Evolutionary conservation across 805 yeast genomes (phyloP).

Genomic region (Myxozyma sirexii): DNA sequence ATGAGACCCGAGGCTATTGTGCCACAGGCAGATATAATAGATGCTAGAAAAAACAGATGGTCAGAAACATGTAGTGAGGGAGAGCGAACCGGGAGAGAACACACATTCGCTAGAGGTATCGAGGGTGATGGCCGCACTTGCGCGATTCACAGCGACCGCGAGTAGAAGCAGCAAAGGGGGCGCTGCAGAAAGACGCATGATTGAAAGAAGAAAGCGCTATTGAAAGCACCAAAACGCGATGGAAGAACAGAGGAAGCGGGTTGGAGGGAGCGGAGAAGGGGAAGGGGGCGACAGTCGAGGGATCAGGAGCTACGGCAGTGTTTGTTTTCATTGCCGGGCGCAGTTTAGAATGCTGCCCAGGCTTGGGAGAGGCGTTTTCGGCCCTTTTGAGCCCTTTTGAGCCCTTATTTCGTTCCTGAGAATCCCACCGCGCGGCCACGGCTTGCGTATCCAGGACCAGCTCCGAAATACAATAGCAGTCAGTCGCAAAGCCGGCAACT

Average conservation of each 20-base stretch:
- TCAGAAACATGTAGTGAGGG: too few relatives aligned
- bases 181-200: neutral
- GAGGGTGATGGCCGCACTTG: slow-evolving; percentile 1
- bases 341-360: neutral
- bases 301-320: neutral
- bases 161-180: neutral
- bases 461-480: too few relatives aligned
- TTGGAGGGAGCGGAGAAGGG: neutral
- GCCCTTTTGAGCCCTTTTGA: too few relatives aligned
- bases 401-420: too few relatives aligned
- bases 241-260: neutral
- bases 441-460: too few relatives aligned
- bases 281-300: neutral
- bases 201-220: neutral
- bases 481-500: too few relatives aligned
- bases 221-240: neutral
- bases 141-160: neutral
- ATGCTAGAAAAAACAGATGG: neutral
- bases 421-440: too few relatives aligned
- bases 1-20: slow-evolving; percentile 61
- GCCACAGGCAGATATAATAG: slow-evolving; percentile 53
- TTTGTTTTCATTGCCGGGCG: neutral
- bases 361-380: neutral
- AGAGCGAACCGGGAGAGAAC: too few relatives aligned
- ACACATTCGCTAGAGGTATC: slow-evolving; percentile 3